Percentiles rank a stretch among this genome's conserved stretches.
Conservation (phyloP, 2,329 filamentous ascomycete genomes). For the Monosporascus ibericus region DNA sequence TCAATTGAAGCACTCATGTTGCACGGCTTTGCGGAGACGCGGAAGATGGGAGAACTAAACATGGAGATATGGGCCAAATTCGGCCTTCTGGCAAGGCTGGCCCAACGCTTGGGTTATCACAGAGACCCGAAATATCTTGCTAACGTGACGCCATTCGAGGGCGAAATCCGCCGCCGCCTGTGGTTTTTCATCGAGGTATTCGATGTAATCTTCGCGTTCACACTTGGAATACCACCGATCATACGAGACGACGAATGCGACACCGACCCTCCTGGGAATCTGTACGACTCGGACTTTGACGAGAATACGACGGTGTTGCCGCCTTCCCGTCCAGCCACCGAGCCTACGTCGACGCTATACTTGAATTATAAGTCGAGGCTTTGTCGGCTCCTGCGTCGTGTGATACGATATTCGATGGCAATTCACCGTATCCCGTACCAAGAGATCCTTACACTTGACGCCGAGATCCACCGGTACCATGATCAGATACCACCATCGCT, state of each 20-base stretch:
- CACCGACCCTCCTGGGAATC: slow-evolving; percentile 38
- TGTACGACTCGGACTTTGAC: slow-evolving; percentile 46
- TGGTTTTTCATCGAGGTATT: slow-evolving; percentile 43
- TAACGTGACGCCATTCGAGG: slow-evolving; percentile 40
- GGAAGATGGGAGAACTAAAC: slow-evolving; percentile 35
- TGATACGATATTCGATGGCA: slow-evolving; percentile 35
- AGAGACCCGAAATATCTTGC: slow-evolving; percentile 39
- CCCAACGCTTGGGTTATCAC: slow-evolving; percentile 47
- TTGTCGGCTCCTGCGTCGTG: slow-evolving; percentile 35
- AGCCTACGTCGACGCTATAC: slow-evolving; percentile 38
- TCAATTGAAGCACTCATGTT: slow-evolving; percentile 45
- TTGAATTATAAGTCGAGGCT: slow-evolving; percentile 37
- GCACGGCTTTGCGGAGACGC: slow-evolving; percentile 36
- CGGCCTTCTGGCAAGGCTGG: slow-evolving; percentile 39
- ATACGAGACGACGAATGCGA: slow-evolving; percentile 42
- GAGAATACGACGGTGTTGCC: slow-evolving; percentile 38
- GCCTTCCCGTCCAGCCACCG: slow-evolving; percentile 33
- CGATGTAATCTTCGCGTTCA: slow-evolving; percentile 43
- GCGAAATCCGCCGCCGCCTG: slow-evolving; percentile 43
- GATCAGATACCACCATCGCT: slow-evolving; percentile 33
- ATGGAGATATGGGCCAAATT: slow-evolving; percentile 42
- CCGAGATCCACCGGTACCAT: slow-evolving; percentile 32
- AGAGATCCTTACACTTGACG: slow-evolving; percentile 33
- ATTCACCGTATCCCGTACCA: slow-evolving; percentile 29
- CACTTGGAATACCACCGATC: slow-evolving; percentile 47